These are phyloP conservation scores for Fusarium irregulare DNA, from an alignment of 2,329 filamentous ascomycete genomes.

Conservation along the genomic window DNA sequence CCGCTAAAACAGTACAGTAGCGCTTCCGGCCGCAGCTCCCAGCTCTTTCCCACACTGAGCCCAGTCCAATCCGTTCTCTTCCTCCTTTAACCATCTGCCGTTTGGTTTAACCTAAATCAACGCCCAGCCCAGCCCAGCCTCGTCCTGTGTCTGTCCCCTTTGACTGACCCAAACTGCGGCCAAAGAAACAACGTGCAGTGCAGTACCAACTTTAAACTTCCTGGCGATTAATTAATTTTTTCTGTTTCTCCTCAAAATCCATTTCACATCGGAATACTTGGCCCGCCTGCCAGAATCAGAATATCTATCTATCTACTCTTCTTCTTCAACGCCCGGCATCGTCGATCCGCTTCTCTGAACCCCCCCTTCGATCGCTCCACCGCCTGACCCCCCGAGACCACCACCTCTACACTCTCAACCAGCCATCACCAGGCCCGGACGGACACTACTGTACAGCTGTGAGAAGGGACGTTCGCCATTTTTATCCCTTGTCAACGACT, in stretches of 20 bases:
- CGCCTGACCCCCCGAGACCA: slow-evolving; percentile 42
- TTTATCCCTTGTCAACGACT: slow-evolving; percentile 9
- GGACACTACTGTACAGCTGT: slow-evolving; percentile 5
- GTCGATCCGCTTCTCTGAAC: slow-evolving; percentile 37
- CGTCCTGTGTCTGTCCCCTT: slow-evolving; percentile 7
- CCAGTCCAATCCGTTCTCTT: slow-evolving; percentile 18
- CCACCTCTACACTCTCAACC: slow-evolving; percentile 21
- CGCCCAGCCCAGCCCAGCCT: slow-evolving; percentile 38
- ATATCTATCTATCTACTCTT: not conserved
- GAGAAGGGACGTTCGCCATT: not conserved
- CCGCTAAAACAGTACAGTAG: slow-evolving; percentile 2
- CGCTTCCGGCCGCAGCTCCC: slow-evolving; percentile 9
- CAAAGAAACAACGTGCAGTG: not conserved
- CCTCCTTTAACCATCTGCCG: slow-evolving; percentile 39
- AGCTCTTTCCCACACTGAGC: not conserved
- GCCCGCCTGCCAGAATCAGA: slow-evolving; percentile 34
- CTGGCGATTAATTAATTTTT: slow-evolving; percentile 19
- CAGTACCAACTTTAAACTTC: not conserved
- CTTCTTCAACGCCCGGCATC: slow-evolving; percentile 26
- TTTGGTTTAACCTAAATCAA: slow-evolving; percentile 36
- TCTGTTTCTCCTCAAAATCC: not conserved
- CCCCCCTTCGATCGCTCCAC: slow-evolving; percentile 46
- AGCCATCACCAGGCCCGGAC: slow-evolving; percentile 33
- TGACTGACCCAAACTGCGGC: slow-evolving; percentile 17
- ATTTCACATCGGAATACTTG: slow-evolving; percentile 26